phyloP scores from a whole-genome alignment of 495 filamentous ascomycete genomes.

The Neurospora sp. region DNA sequence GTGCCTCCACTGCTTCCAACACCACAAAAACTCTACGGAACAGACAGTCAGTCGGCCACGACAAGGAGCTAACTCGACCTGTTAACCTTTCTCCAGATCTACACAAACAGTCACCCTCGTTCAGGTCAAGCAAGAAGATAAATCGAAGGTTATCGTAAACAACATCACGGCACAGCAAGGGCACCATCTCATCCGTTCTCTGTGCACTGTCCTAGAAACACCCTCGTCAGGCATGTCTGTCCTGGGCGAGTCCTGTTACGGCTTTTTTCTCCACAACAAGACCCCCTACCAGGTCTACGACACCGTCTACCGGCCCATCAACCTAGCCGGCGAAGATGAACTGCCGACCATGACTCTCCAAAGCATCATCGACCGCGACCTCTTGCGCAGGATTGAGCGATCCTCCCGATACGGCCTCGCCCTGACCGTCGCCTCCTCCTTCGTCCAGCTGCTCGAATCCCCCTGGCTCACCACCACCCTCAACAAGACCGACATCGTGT shows the following conservation, averaged over 20 bases:
- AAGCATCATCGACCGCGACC: constrained; percentile 4
- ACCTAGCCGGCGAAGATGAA: too few relatives aligned
- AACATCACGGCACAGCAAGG: too few relatives aligned
- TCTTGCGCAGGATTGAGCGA: too few relatives aligned
- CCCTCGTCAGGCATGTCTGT: background rate
- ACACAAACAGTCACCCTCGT: background rate
- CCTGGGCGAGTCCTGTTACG: background rate
- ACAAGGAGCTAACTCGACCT: too few relatives aligned
- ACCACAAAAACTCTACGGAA: too few relatives aligned
- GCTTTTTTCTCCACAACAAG: constrained; percentile 5
- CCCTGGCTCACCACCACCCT: constrained; percentile 7
- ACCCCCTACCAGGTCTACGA: constrained; percentile 7
- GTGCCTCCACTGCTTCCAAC: too few relatives aligned
- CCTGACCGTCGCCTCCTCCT: constrained; percentile 11
- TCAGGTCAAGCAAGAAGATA: background rate
- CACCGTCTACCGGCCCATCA: background rate
- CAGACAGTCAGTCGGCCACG: too few relatives aligned
- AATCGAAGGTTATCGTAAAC: too few relatives aligned
- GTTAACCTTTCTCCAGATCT: too few relatives aligned
- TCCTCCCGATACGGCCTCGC: too few relatives aligned
- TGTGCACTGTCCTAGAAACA: background rate
- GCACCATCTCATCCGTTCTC: too few relatives aligned
- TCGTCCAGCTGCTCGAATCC: constrained; percentile 10
- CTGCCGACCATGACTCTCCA: constrained; percentile 10
- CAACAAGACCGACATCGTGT: background rate